These are phyloP conservation scores for Rhazya stricta DNA, from an alignment of 257 asterid genomes.

Conservation along the genomic window DNA sequence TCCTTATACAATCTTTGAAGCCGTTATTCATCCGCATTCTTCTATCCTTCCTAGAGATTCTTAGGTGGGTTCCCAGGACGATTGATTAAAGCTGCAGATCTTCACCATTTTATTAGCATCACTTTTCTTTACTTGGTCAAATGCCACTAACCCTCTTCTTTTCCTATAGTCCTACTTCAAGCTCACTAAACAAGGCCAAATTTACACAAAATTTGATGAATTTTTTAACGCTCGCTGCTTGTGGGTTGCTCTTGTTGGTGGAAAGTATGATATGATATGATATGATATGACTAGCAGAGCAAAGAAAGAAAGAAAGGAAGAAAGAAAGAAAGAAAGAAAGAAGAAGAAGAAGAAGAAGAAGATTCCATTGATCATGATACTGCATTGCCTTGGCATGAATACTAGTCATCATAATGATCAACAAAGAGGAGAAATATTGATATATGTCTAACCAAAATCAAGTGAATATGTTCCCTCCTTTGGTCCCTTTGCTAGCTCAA, in stretches of 20 bases:
- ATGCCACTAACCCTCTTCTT: neutral
- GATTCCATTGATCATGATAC: conserved; percentile 14
- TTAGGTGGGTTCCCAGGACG: neutral
- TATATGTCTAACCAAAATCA: conserved; percentile 9
- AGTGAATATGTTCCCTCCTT: conserved; percentile 16
- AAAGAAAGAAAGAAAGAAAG: neutral
- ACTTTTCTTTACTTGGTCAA: neutral
- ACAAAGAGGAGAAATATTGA: neutral
- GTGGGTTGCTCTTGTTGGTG: conserved; percentile 8
- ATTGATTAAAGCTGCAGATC: conserved; percentile 1
- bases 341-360: conserved; percentile 2
- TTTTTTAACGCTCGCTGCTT: neutral
- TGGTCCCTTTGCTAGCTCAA: conserved; percentile 14
- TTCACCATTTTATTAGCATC: neutral
- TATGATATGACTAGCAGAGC: neutral
- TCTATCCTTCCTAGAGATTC: conserved; percentile 6
- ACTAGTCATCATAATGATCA: conserved; percentile 6
- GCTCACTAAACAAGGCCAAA: neutral
- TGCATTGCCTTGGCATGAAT: neutral
- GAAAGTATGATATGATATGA: conserved; percentile 2
- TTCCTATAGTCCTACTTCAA: neutral
- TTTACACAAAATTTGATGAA: neutral
- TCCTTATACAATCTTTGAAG: neutral
- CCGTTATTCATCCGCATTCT: neutral
- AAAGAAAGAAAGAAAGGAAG: neutral